Evolutionary conservation across 352 stramenopile genomes (phyloP).

Genomic region (Phytophthora uliginosa): DNA sequence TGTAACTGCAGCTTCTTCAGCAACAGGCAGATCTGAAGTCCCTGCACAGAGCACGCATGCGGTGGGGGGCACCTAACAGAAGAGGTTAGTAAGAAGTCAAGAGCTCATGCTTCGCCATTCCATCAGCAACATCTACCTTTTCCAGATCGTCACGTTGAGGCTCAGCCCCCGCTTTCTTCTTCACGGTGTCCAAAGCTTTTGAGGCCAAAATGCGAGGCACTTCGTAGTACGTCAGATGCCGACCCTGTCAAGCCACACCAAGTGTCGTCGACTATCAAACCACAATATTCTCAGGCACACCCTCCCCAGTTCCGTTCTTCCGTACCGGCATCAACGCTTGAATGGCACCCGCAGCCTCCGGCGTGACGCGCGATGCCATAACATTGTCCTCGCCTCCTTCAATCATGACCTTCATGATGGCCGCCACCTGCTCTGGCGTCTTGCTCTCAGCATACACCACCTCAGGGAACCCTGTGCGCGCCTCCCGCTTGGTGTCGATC

Average conservation of each 20-base stretch:
- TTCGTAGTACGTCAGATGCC: conserved; percentile 71
- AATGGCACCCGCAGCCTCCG: conserved; percentile 53
- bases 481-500: conserved; percentile 91
- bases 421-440: conserved; percentile 88
- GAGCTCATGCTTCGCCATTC: not conserved
- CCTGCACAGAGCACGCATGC: conserved; percentile 95
- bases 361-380: conserved; percentile 88
- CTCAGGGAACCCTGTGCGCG: conserved; percentile 96
- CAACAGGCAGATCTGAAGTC: conserved; percentile 97
- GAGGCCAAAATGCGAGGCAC: conserved; percentile 79
- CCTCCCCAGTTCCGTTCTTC: not conserved
- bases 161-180: not conserved
- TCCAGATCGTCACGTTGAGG: not conserved
- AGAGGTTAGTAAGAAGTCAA: conserved; percentile 2
- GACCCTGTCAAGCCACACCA: conserved; percentile 25
- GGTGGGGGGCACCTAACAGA: conserved; percentile 22
- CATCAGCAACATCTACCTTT: conserved; percentile 20
- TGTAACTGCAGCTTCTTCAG: conserved; percentile 97
- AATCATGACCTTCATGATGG: conserved; percentile 94
- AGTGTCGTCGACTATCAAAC: not conserved
- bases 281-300: conserved; percentile 1
- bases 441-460: conserved; percentile 97
- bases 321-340: conserved; percentile 49
- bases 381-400: conserved; percentile 59
- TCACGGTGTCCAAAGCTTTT: conserved; percentile 35